Conservation (phyloP, 352 stramenopile genomes). For the Phytophthora melonis region DNA sequence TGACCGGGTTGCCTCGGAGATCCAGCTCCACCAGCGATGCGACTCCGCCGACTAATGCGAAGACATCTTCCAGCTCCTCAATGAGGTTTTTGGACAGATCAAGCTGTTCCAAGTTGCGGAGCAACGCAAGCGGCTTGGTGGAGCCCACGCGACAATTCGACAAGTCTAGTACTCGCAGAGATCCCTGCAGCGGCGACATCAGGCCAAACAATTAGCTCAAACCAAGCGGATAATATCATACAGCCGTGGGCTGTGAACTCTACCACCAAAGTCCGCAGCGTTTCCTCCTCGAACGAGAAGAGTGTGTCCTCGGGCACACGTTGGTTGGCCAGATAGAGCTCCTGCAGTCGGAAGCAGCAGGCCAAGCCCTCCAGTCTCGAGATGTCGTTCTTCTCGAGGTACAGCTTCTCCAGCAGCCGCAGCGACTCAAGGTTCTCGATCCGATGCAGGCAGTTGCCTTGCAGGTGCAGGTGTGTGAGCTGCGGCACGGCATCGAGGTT, state of each 20-base stretch:
- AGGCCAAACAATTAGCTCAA: neutral
- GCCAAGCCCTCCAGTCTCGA: conserved; percentile 59
- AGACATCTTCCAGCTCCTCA: conserved; percentile 73
- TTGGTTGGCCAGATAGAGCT: conserved; percentile 79
- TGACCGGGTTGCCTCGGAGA: conserved; percentile 68
- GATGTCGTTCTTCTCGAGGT: conserved; percentile 77
- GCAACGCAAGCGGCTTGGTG: conserved; percentile 33
- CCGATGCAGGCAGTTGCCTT: conserved; percentile 68
- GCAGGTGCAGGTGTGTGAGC: conserved; percentile 78
- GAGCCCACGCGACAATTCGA: conserved; percentile 60
- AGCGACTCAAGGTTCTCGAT: conserved; percentile 63
- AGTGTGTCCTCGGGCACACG: conserved; percentile 22
- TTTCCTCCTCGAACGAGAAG: conserved; percentile 62
- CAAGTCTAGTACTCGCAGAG: conserved; percentile 69
- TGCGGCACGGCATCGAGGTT: conserved; percentile 57
- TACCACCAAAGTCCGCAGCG: conserved; percentile 57
- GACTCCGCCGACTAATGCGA: conserved; percentile 59
- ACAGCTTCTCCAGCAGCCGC: conserved; percentile 71
- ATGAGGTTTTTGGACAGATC: conserved; percentile 77
- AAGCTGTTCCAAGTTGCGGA: conserved; percentile 63
- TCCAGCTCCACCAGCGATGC: conserved; percentile 65
- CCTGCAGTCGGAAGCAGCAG: conserved; percentile 42
- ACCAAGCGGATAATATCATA: neutral
- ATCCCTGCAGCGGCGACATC: conserved; percentile 38
- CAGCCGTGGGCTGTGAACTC: neutral